Percentiles rank a stretch among this genome's conserved stretches.
phyloP scores from a whole-genome alignment of 148 eudicot species.

The Rhododendron williamsianum region DNA sequence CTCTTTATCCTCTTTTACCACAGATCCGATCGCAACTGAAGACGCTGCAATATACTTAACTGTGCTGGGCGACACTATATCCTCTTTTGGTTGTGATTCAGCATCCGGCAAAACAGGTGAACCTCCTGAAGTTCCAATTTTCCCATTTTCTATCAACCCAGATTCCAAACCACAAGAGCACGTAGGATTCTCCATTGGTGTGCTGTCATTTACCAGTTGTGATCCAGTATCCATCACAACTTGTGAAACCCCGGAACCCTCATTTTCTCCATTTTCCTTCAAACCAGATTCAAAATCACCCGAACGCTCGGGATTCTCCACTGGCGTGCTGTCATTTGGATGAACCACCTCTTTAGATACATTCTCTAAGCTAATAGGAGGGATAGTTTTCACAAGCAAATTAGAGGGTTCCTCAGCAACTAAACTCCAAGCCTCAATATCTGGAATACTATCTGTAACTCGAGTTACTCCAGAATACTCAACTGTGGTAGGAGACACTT shows the following conservation, averaged over 20 bases:
- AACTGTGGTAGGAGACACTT: not conserved
- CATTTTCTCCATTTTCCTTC: constrained; percentile 16
- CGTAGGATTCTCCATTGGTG: not conserved
- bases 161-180: not conserved
- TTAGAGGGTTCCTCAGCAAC: constrained; percentile 8
- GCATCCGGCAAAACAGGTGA: constrained; percentile 2
- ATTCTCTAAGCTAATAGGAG: not conserved
- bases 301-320: not conserved
- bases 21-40: not conserved
- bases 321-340: not conserved
- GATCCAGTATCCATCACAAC: not conserved
- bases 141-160: constrained; percentile 15
- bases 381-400: constrained; percentile 11
- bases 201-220: not conserved
- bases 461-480: constrained; percentile 4
- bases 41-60: constrained; percentile 2
- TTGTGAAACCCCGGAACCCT: constrained; percentile 3
- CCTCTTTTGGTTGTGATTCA: constrained; percentile 11
- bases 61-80: not conserved
- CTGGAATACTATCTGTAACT: constrained; percentile 21
- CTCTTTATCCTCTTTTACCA: constrained; percentile 14
- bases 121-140: constrained; percentile 13
- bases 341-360: constrained; percentile 11
- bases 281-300: constrained; percentile 9
- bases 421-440: constrained; percentile 8